Percentiles rank a stretch among this genome's conserved stretches.
phyloP scores from a whole-genome alignment of 2,329 filamentous ascomycete genomes.

The Monosporascus sp. region DNA sequence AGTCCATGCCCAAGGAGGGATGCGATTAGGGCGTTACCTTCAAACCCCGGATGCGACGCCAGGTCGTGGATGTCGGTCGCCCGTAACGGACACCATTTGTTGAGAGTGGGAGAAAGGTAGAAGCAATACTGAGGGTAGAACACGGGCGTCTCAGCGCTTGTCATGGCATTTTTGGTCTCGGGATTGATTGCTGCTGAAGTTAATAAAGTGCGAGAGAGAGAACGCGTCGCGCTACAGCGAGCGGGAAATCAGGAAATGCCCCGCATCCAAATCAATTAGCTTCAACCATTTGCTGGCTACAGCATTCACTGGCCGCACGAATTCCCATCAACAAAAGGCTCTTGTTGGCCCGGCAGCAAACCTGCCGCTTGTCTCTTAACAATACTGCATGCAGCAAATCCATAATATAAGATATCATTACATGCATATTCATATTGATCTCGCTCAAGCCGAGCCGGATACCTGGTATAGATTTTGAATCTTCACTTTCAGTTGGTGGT shows the following conservation, averaged over 20 bases:
- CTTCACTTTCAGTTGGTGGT: not conserved
- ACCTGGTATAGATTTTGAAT: not conserved
- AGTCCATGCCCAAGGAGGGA: not conserved
- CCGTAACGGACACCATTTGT: conserved; percentile 53
- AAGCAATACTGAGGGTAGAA: conserved; percentile 60
- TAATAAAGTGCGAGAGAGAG: not conserved
- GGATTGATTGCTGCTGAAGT: not conserved
- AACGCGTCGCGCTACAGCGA: no score
- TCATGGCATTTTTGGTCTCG: conserved; percentile 37
- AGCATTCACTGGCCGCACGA: no score
- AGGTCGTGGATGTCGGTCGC: conserved; percentile 46
- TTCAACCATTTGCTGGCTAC: not conserved
- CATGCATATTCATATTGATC: not conserved
- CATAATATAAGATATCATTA: not conserved
- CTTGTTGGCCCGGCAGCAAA: no score
- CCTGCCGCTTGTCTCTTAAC: not conserved
- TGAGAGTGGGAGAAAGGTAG: conserved; percentile 55
- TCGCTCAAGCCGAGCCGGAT: not conserved
- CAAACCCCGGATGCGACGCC: conserved; percentile 42
- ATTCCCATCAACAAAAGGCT: no score
- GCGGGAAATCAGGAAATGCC: not conserved
- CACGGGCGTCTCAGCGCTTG: conserved; percentile 24
- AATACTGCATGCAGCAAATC: not conserved
- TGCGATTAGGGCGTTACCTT: conserved; percentile 36
- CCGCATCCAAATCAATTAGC: not conserved